Conservation (phyloP, 306 rosid species). For the Quercus engelmannii region DNA sequence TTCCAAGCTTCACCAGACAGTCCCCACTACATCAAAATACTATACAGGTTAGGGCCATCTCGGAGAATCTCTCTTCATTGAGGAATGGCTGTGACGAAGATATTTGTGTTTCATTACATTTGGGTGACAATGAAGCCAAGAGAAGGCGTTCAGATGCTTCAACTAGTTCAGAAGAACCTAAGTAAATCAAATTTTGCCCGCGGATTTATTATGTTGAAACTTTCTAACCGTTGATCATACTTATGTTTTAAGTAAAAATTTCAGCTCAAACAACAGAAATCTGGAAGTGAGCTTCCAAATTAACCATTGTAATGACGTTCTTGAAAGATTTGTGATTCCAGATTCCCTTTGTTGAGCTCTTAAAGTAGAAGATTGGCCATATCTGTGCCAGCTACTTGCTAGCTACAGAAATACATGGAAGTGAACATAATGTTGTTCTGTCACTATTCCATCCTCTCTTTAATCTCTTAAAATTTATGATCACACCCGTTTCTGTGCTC, state of each 20-base stretch:
- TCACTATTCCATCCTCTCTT: too few relatives aligned
- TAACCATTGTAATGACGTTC: not conserved
- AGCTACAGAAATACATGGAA: too few relatives aligned
- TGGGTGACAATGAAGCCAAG: conserved; percentile 94
- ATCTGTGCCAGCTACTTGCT: too few relatives aligned
- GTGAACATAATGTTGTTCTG: too few relatives aligned
- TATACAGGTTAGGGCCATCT: conserved; percentile 33
- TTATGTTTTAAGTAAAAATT: conserved; percentile 23
- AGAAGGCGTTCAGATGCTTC: conserved; percentile 83
- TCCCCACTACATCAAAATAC: conserved; percentile 66
- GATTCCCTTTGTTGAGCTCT: not conserved
- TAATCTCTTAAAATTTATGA: too few relatives aligned
- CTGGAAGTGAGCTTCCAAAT: conserved; percentile 5
- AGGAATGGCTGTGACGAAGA: conserved; percentile 72
- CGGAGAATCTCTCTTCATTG: conserved; percentile 72
- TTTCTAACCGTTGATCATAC: conserved; percentile 7
- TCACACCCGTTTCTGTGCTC: too few relatives aligned
- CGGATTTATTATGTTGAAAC: conserved; percentile 1
- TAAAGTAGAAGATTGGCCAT: too few relatives aligned
- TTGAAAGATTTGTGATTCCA: not conserved
- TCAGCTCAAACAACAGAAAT: conserved; percentile 26
- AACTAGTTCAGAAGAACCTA: conserved; percentile 62
- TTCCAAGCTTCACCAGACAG: conserved; percentile 67
- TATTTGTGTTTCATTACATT: conserved; percentile 73
- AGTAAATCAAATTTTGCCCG: conserved; percentile 25